Evolutionary conservation across 2,329 filamentous ascomycete genomes (phyloP), one percentile per base, ranked within the genome.

Genomic region (Daldinia eschscholtzii): DNA sequence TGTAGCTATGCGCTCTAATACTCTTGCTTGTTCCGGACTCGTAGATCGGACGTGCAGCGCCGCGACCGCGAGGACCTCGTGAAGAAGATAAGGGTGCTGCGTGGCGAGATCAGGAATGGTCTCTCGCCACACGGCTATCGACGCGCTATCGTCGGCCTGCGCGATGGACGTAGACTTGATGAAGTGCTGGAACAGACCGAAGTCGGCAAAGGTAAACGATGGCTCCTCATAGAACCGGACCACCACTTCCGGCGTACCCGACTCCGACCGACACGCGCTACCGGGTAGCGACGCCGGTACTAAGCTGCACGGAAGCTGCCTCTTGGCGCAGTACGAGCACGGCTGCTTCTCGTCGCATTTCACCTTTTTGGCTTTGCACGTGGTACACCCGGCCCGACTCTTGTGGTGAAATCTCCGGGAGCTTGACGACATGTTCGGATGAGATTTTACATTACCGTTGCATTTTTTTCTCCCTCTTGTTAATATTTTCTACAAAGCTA

Each of bases 341-440:
- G 74, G 74, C 18, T 68, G 64, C 23, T 68, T 55, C 68, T 77
- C 74, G 60, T 77, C 73, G 70, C 74, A 76, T 70, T 75, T 70
- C 39, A 72, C 44, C 53, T 63, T 73, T 37, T 70, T 74, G 10
- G 62, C 3, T 26, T 73, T 74, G 68, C 71, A 74, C 3, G 56
- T 62, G 18, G 57, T 66, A 41, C 72, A 74, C 18, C 72, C 71
- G 37, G 20, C 28, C 13, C 55, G 58, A 23, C 67, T 65, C 48
- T 74, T 74, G 10, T 64, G 67, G 33, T 74, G 72, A 13, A 68
- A 68, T 68, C 62, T 73, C 10, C 70, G 71, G 9, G 72, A 15
- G 13, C 26, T 62, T 9, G 61, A 37, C 10, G 56, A 7, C 67
- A 70, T 70, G 46, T 50, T 73, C 30, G 6, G 35, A 15, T 5